Base-by-base conservation (phyloP, 2,329 filamentous ascomycete species). In the Colletotrichum eleusines region DNA sequence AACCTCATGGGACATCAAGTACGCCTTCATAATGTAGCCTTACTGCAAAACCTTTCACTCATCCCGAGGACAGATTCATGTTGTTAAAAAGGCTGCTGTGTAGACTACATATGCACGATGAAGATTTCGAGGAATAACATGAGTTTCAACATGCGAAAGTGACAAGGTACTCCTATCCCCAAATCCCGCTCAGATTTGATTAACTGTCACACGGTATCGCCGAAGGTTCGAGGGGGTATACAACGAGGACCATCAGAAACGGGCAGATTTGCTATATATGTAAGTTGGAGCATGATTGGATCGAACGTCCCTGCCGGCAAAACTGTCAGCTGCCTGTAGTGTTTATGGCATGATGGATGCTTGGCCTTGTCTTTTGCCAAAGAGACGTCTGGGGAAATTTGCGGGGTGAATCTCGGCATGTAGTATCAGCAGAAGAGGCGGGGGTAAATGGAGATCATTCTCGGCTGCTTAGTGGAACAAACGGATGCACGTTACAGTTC, bases 321-420 rank as follows among this genome's bases (percentile, higher is more conserved):
- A 6, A 33, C 8, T n/a, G 42, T 26, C 31, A 46, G 11, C 11
- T 18, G 31, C 6, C 40, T 42, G 20, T 1, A 16, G 8, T 20
- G 14, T 28, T 14, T 33, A 31, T 63, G 58, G 57, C n/a, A 26
- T 20, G 44, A 59, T 18, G 18, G 1, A 14, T n/a, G 42, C 51
- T 63, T 71, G 64, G 58, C 64, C 23, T 12, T 33, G 44, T 26
- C 20, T 53, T 71, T 63, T 71, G 68, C 68, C 58, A 64, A 68
- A 63, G 28, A 57, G 57, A 51, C 53, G 38, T 71, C 58, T 48
- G 64, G 64, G 58, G 63, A 31, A 28, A 63, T 59, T 53, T 54
- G 64, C 64, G 53, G 68, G 64, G 58, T 18, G 58, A 57, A 57
- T 71, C 68, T 71, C 44, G 68, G 68, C 58, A 35, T 53, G 51